phyloP scores from a whole-genome alignment of 2,329 filamentous ascomycete genomes.

The Penicillium sp. region DNA sequence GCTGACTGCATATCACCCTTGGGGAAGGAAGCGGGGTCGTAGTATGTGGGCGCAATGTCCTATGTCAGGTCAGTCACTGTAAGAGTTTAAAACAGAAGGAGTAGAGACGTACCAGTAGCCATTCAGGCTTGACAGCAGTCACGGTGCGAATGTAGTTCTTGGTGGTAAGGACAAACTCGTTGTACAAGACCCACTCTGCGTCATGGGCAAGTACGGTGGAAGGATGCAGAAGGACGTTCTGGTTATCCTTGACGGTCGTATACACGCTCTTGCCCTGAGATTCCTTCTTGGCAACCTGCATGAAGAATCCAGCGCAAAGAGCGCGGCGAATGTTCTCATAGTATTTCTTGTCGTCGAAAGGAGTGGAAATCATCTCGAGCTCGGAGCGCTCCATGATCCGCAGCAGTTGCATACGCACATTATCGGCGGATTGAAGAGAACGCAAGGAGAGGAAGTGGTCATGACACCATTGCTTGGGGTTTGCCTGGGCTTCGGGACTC shows the following conservation, averaged over 20 bases:
- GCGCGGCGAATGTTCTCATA: constrained; percentile 96
- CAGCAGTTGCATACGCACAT: constrained; percentile 86
- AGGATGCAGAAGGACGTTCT: constrained; percentile 89
- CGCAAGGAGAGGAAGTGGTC: constrained; percentile 93
- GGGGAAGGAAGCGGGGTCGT: constrained; percentile 77
- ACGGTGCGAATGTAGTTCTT: constrained; percentile 98
- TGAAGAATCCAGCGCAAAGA: constrained; percentile 94
- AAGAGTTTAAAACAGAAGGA: constrained; percentile 5
- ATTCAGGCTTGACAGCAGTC: constrained; percentile 88
- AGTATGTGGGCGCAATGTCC: constrained; percentile 94
- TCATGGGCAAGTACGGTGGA: constrained; percentile 87
- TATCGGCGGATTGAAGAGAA: constrained; percentile 88
- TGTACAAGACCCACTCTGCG: constrained; percentile 96
- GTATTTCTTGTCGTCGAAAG: constrained; percentile 95
- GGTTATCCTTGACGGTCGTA: constrained; percentile 93
- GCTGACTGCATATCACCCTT: constrained; percentile 82
- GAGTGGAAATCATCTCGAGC: constrained; percentile 81
- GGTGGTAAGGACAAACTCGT: constrained; percentile 95
- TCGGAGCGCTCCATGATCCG: constrained; percentile 95
- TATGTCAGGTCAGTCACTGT: constrained; percentile 39
- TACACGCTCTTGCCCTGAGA: constrained; percentile 80
- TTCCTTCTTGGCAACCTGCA: constrained; percentile 98
- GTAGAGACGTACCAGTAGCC: constrained; percentile 73
- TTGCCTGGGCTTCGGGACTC: constrained; percentile 65
- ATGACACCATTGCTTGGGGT: constrained; percentile 90